Percentiles rank a stretch among this genome's conserved stretches.
Conservation (phyloP, 2,329 filamentous ascomycete genomes). For the Chaetomiaceae sp. region DNA sequence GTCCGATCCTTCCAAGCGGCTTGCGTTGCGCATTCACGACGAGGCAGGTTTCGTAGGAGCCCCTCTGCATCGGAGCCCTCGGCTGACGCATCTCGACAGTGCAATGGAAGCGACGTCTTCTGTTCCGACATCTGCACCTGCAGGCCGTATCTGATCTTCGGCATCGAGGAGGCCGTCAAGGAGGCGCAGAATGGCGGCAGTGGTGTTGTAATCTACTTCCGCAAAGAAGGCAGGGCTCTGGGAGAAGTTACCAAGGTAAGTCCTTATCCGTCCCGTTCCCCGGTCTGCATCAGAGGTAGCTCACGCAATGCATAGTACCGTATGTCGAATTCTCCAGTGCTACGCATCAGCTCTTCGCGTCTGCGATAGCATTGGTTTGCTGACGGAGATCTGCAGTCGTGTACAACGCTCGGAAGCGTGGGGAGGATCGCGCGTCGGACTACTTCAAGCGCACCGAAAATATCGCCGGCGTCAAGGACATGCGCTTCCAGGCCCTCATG, state of each 20-base stretch:
- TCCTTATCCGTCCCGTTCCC: slow-evolving; percentile 21
- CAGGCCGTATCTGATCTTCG: slow-evolving; percentile 90
- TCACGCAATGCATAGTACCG: slow-evolving; percentile 39
- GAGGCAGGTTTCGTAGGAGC: slow-evolving; percentile 39
- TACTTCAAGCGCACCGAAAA: slow-evolving; percentile 98
- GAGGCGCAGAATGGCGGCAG: slow-evolving; percentile 91
- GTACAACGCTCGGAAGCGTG: slow-evolving; percentile 76
- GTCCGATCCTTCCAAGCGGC: slow-evolving; percentile 72
- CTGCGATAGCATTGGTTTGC: slow-evolving; percentile 2
- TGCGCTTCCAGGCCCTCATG: slow-evolving; percentile 98
- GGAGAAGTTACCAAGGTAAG: slow-evolving; percentile 93
- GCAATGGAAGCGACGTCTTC: slow-evolving; percentile 96
- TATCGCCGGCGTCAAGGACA: slow-evolving; percentile 91
- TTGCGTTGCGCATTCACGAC: slow-evolving; percentile 77
- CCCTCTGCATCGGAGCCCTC: background rate
- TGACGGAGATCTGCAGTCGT: slow-evolving; percentile 41
- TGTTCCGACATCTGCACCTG: slow-evolving; percentile 98
- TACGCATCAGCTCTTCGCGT: slow-evolving; percentile 5
- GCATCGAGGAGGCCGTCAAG: slow-evolving; percentile 94
- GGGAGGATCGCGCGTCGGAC: slow-evolving; percentile 73
- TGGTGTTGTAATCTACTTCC: slow-evolving; percentile 96
- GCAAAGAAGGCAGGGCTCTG: slow-evolving; percentile 90
- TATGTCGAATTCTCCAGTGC: slow-evolving; percentile 29
- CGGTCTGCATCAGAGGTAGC: slow-evolving; percentile 17
- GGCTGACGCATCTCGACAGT: slow-evolving; percentile 38